Base-by-base conservation (phyloP, 768 basidiomycete genomes). In the Suillus bovinus region DNA sequence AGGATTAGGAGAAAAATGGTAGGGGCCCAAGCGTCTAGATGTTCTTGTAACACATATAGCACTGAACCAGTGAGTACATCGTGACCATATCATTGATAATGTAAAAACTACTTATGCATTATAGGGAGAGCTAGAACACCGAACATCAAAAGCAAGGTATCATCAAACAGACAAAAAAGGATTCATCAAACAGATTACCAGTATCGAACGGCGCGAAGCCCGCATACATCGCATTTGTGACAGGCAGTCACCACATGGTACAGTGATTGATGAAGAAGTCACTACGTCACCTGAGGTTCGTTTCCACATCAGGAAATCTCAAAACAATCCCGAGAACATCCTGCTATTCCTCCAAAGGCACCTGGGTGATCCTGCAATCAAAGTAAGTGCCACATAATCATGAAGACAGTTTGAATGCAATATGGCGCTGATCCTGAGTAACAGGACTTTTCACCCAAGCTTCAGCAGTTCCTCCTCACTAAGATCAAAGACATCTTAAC, bases 21-120 rank as follows among this genome's bases (percentile, higher is more conserved):
- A n/a, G n/a, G n/a, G n/a, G n/a, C n/a, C n/a, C n/a, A n/a, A n/a
- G n/a, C n/a, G n/a, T n/a, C n/a, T n/a, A n/a, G n/a, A n/a, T n/a
- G n/a, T n/a, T n/a, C n/a, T n/a, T n/a, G n/a, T n/a, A n/a, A n/a
- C n/a, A n/a, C n/a, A n/a, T 78, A 73, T 58, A 65, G 67, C 6
- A 77, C 76, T 1, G 68, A 75, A 52, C 62, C 64, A 2, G 78
- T 79, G 59, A 2, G 72, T 33, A 33, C 7, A 33, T 33, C 9
- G 5, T 33, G 33, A 33, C 9, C 33, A 7, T 7, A 33, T 1
- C 1, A 9, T 33, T 9, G 5, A 7, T 33, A 33, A 33, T 33
- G 1, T 33, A 33, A n/a, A n/a, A n/a, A n/a, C n/a, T n/a, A n/a
- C n/a, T 33, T 33, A 9, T 33, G 33, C 5, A 33, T 5, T 33